A percentile compares a stretch with the other conserved stretches of the same genome.
phyloP scores from a whole-genome alignment of 1,284 basidiomycete genomes.

The Peniophora sp. region DNA sequence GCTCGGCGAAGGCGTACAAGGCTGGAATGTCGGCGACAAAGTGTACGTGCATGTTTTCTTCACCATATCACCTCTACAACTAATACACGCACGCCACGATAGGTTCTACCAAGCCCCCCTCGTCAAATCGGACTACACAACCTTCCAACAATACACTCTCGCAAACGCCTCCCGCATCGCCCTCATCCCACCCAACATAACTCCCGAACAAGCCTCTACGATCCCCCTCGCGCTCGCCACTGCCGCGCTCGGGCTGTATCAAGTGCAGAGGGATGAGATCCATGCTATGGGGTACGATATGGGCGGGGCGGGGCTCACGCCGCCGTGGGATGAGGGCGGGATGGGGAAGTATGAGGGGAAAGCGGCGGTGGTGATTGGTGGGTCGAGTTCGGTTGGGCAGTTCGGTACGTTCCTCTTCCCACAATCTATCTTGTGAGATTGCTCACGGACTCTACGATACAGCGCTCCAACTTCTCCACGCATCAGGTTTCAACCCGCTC shows the following conservation, averaged over 20 bases:
- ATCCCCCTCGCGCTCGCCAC: slow-evolving; percentile 14
- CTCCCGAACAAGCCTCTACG: slow-evolving; percentile 14
- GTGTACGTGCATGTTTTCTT: slow-evolving; percentile 20
- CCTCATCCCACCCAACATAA: slow-evolving; percentile 12
- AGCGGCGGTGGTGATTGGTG: slow-evolving; percentile 26
- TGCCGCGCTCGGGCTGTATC: slow-evolving; percentile 8
- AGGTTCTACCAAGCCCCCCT: slow-evolving; percentile 15
- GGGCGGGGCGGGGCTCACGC: slow-evolving; percentile 8
- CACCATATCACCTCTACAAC: neutral
- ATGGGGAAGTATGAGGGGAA: slow-evolving; percentile 16
- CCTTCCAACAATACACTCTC: slow-evolving; percentile 18
- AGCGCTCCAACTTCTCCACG: slow-evolving; percentile 35
- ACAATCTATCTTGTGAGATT: too few relatives aligned
- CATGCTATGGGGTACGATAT: slow-evolving; percentile 4
- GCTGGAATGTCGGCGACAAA: slow-evolving; percentile 31
- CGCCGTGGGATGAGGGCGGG: slow-evolving; percentile 17
- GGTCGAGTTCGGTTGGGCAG: slow-evolving; percentile 27
- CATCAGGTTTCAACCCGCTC: slow-evolving; percentile 42
- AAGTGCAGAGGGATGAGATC: neutral
- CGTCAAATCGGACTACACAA: slow-evolving; percentile 6
- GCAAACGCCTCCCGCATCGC: slow-evolving; percentile 7
- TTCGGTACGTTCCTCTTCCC: slow-evolving; percentile 23
- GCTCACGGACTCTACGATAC: too few relatives aligned
- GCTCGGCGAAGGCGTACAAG: slow-evolving; percentile 27
- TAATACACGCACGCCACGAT: neutral